Conservation (phyloP, 805 yeast genomes). For the Kuraishia hungarica region DNA sequence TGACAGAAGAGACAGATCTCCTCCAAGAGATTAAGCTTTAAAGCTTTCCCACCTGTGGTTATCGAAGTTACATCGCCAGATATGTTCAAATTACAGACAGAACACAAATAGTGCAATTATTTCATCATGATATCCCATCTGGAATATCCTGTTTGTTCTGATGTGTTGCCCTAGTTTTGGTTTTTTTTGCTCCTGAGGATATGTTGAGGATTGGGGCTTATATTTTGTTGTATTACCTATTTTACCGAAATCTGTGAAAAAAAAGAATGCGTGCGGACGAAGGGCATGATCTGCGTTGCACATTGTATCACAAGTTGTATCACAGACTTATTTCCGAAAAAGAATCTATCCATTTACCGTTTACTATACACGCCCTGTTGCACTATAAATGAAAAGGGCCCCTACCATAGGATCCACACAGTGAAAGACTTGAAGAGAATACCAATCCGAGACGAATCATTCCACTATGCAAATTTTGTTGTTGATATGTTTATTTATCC, state of each 20-base stretch:
- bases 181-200: background rate
- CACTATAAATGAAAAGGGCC: background rate
- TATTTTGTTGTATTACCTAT: background rate
- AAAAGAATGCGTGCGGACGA: background rate
- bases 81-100: too few relatives aligned
- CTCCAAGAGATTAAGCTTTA: constrained; percentile 50
- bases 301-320: background rate
- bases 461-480: background rate
- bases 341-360: background rate
- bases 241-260: background rate
- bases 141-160: too few relatives aligned
- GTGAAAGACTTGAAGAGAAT: background rate
- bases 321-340: background rate
- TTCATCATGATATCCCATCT: too few relatives aligned
- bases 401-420: background rate
- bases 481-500: too few relatives aligned
- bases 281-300: background rate
- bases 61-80: background rate
- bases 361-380: background rate
- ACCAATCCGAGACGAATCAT: background rate
- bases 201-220: background rate
- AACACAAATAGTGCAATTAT: too few relatives aligned
- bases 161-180: too few relatives aligned
- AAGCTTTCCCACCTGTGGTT: background rate
- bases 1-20: constrained; percentile 65